Evolutionary conservation across 306 rosid species (phyloP), one percentile per base, ranked within the genome.

Genomic region (Corylus americana): DNA sequence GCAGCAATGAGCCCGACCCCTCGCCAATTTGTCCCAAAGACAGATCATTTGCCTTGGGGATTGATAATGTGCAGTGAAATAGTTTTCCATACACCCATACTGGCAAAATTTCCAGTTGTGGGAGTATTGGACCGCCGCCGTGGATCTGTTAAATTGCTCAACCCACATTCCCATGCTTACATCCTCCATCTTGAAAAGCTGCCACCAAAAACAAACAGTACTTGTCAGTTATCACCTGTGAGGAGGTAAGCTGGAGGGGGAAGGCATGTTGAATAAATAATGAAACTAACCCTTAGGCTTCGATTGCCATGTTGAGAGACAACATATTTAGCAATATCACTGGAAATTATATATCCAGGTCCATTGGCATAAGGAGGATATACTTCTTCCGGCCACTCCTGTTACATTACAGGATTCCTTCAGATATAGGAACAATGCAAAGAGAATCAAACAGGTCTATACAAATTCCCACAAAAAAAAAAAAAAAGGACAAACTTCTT

Each of bases 101-200:
- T 95, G 99, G 87, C 99, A 95, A 79, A 93, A 95, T 81, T 93
- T 95, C 99, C 99, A 95, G 89, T 80, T 93, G 82, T 95, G 99
- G 0, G 99, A 91, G 86, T 95, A 95, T 78, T 88, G 97, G 29
- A 95, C 97, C 1, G 67, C 72, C 8, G 54, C 77, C 39, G 13
- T 74, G 74, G 92, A 86, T 10, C 81, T 67, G 88, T 93, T 94
- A 83, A 91, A 94, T 62, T 89, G 91, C 84, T 90, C 91, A 1
- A 95, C 97, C 98, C 98, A 95, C 98, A 92, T 91, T 79, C 98
- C 98, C 98, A 95, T 88, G 95, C 98, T 95, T 83, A 95, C 98
- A 85, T 95, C 98, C 79, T 95, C 98, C 98, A 95, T 95, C 87
- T 95, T 95, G 80, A 95, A 95, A n/a, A 92, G 92, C 97, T 95